Conservation (phyloP, 2,329 filamentous ascomycete species). For the Pyrenophora graminea region DNA sequence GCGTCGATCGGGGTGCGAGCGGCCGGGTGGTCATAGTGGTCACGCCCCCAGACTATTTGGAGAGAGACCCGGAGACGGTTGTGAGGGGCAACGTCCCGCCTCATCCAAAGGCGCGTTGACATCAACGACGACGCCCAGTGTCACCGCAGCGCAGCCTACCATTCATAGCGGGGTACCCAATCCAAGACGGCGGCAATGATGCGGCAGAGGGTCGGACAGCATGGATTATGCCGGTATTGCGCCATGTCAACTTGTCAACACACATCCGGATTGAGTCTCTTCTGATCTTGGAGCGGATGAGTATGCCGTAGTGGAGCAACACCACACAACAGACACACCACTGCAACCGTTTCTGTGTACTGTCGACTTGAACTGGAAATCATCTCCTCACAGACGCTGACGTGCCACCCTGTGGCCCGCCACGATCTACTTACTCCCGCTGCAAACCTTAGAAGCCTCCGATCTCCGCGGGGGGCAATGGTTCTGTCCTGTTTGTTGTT, state of each 20-base stretch:
- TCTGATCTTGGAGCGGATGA: neutral
- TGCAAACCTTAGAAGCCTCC: too few relatives aligned
- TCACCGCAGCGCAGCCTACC: constrained; percentile 35
- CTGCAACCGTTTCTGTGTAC: too few relatives aligned
- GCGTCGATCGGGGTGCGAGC: constrained; percentile 21
- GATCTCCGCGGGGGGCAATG: too few relatives aligned
- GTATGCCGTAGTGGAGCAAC: too few relatives aligned
- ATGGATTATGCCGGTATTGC: constrained; percentile 12
- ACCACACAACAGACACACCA: too few relatives aligned
- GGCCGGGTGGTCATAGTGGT: constrained; percentile 26
- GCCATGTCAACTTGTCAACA: neutral
- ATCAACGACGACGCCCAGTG: too few relatives aligned
- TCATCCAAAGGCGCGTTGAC: constrained; percentile 1
- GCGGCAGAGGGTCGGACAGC: constrained; percentile 2
- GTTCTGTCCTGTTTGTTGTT: too few relatives aligned
- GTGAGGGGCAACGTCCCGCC: constrained; percentile 26
- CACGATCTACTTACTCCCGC: too few relatives aligned
- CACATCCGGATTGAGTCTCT: too few relatives aligned
- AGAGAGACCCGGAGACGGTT: constrained; percentile 11
- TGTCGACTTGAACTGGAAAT: too few relatives aligned
- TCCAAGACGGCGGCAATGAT: neutral
- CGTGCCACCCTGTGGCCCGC: too few relatives aligned
- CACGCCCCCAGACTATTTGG: constrained; percentile 25
- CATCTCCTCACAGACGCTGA: too few relatives aligned
- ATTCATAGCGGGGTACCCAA: constrained; percentile 13